Conservation (phyloP, 2,329 filamentous ascomycete genomes). For the Leptographium lundbergii region DNA sequence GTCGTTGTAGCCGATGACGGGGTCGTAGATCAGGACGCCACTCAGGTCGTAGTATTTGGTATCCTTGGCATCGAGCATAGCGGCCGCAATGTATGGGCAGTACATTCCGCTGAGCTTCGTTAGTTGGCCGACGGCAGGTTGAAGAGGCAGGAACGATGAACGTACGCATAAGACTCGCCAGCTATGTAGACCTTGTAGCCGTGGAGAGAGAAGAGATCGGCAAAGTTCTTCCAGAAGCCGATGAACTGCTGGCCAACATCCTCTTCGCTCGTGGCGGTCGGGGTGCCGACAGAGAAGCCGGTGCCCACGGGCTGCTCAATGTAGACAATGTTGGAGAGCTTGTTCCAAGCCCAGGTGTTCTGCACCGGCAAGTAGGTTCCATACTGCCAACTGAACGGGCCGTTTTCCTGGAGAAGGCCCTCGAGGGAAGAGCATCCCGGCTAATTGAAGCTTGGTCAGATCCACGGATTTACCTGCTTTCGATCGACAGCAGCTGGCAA, state of each 20-base stretch:
- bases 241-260: conserved; percentile 61
- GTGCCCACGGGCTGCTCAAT: conserved; percentile 56
- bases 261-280: conserved; percentile 51
- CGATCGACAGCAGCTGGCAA: too few relatives aligned
- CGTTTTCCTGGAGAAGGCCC: conserved; percentile 65
- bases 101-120: conserved; percentile 37
- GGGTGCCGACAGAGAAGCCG: conserved; percentile 54
- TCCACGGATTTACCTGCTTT: background rate
- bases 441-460: conserved; percentile 15
- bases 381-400: conserved; percentile 57
- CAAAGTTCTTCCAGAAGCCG: conserved; percentile 69
- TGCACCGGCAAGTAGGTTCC: conserved; percentile 53
- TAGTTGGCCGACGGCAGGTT: background rate
- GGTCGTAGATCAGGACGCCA: conserved; percentile 62
- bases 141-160: background rate
- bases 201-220: conserved; percentile 56
- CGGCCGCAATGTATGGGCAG: conserved; percentile 59
- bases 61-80: conserved; percentile 57
- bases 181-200: conserved; percentile 60
- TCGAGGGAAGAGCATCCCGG: conserved; percentile 50
- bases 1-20: conserved; percentile 41
- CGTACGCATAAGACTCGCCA: conserved; percentile 54
- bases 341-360: conserved; percentile 64
- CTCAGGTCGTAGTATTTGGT: conserved; percentile 54
- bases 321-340: conserved; percentile 66